phyloP scores from a whole-genome alignment of 1,284 basidiomycete species.

The Ustilago tritici region DNA sequence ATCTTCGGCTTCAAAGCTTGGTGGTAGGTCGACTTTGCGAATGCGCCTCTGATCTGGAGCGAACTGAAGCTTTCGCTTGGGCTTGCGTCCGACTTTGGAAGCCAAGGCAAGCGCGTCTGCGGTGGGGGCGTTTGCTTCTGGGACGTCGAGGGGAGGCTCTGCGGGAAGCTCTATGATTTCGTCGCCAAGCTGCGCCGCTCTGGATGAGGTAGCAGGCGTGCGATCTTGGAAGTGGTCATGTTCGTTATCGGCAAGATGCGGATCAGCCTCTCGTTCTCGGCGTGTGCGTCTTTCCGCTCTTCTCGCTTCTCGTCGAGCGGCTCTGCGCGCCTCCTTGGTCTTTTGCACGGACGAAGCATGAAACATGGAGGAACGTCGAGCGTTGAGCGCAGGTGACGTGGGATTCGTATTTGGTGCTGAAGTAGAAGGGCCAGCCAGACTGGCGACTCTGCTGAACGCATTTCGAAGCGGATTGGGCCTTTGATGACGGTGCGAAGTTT shows the following conservation, averaged over 20 bases:
- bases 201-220: constrained; percentile 3
- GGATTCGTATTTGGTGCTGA: constrained; percentile 9
- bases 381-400: constrained; percentile 10
- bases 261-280: constrained; percentile 21
- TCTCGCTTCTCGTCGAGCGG: constrained; percentile 31
- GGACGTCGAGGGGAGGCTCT: constrained; percentile 48
- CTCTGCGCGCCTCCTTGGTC: constrained; percentile 41
- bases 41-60: constrained; percentile 61
- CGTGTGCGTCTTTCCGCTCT: constrained; percentile 21
- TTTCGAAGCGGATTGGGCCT: constrained; percentile 22
- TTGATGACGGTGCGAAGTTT: constrained; percentile 22
- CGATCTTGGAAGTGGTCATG: constrained; percentile 6
- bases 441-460: constrained; percentile 34
- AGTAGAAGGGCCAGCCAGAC: constrained; percentile 27
- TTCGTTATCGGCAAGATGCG: constrained; percentile 23
- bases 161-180: constrained; percentile 43
- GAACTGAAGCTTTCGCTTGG: constrained; percentile 58
- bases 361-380: constrained; percentile 16
- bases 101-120: constrained; percentile 47
- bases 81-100: constrained; percentile 48
- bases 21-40: constrained; percentile 62
- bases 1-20: constrained; percentile 60
- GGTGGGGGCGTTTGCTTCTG: constrained; percentile 49
- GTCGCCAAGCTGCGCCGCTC: constrained; percentile 40
- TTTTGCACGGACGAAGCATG: constrained; percentile 33